phyloP scores from a whole-genome alignment of 768 basidiomycete species.

The Holtermannia corniformis region DNA sequence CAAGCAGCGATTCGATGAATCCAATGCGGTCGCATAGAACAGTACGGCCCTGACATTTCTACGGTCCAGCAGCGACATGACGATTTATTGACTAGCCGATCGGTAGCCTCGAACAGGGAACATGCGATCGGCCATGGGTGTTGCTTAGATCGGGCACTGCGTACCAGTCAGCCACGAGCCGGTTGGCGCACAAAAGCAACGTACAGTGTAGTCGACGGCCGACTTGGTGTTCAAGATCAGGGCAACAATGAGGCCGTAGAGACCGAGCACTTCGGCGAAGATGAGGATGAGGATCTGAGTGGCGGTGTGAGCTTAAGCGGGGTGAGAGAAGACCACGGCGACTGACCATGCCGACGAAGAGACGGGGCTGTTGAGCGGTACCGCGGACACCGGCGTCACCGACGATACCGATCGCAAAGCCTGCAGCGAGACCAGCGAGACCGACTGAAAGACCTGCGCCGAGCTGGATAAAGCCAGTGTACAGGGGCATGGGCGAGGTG shows the following conservation, averaged over 20 bases:
- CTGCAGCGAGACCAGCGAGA: conserved; percentile 55
- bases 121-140: too few species aligned
- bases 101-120: too few species aligned
- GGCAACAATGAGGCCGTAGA: conserved; percentile 91
- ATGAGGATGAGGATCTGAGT: conserved; percentile 85
- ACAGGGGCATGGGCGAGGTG: conserved; percentile 68
- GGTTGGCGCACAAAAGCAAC: too few species aligned
- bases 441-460: conserved; percentile 88
- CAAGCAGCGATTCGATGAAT: too few species aligned
- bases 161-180: too few species aligned
- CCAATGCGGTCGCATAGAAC: too few species aligned
- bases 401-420: conserved; percentile 70
- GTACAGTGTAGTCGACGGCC: conserved; percentile 25
- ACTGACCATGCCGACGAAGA: conserved; percentile 79
- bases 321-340: background rate
- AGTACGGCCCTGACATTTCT: too few species aligned
- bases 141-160: too few species aligned
- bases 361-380: conserved; percentile 87
- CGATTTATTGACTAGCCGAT: too few species aligned
- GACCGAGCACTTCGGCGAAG: conserved; percentile 63
- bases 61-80: too few species aligned
- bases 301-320: background rate
- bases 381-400: conserved; percentile 98
- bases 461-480: conserved; percentile 55
- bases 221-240: conserved; percentile 80